phyloP scores from a whole-genome alignment of 495 filamentous ascomycete species.

The Sordaria brevicollis region DNA sequence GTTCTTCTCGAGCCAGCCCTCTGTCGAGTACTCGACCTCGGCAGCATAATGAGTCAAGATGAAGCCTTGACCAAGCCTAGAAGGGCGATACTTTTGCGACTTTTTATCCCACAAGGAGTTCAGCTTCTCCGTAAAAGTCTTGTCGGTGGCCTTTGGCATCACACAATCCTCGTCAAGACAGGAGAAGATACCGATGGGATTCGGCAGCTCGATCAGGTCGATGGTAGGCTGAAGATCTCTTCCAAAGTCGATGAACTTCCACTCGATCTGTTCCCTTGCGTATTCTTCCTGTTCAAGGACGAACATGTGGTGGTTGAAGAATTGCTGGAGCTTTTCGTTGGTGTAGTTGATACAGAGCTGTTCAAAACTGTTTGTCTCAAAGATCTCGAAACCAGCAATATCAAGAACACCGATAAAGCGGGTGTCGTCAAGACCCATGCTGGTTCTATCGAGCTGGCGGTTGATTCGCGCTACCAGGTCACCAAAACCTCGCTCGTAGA shows the following conservation, averaged over 20 bases:
- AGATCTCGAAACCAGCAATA: slow-evolving; percentile 99
- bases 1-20: slow-evolving; percentile 97
- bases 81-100: slow-evolving; percentile 82
- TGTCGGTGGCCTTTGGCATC: slow-evolving; percentile 98
- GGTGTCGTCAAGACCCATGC: slow-evolving; percentile 70
- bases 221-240: slow-evolving; percentile 97
- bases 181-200: slow-evolving; percentile 97
- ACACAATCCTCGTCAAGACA: slow-evolving; percentile 97
- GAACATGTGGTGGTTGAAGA: slow-evolving; percentile 99
- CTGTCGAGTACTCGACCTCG: slow-evolving; percentile 92
- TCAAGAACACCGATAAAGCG: slow-evolving; percentile 97
- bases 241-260: slow-evolving; percentile 99
- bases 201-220: slow-evolving; percentile 89
- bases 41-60: slow-evolving; percentile 98
- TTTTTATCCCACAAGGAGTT: slow-evolving; percentile 95
- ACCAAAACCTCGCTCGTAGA: slow-evolving; percentile 93
- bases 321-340: slow-evolving; percentile 98
- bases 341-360: slow-evolving; percentile 99
- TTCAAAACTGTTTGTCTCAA: slow-evolving; percentile 96
- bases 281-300: slow-evolving; percentile 99
- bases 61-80: slow-evolving; percentile 84
- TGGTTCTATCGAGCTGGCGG: slow-evolving; percentile 71
- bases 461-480: slow-evolving; percentile 91
- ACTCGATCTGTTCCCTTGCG: slow-evolving; percentile 94
- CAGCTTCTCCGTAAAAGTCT: slow-evolving; percentile 93